Conservation (phyloP, 371 early-diverging fungal genomes). For the Cokeromyces recurvatus region DNA sequence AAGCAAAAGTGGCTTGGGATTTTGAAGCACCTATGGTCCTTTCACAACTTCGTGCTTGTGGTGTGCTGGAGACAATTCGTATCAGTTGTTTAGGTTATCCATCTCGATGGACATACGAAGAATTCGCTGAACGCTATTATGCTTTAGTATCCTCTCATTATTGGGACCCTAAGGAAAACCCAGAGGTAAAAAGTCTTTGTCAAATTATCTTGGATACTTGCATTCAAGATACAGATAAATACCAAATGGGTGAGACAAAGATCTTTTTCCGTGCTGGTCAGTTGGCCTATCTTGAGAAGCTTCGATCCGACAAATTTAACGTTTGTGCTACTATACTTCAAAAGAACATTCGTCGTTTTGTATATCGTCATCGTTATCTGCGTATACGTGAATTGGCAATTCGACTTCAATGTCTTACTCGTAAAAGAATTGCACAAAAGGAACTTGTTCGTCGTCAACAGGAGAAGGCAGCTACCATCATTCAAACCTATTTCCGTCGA, state of each 20-base stretch:
- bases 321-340: conserved; percentile 82
- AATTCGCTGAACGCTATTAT: conserved; percentile 92
- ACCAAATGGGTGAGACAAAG: conserved; percentile 94
- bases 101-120: conserved; percentile 82
- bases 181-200: conserved; percentile 49
- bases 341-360: conserved; percentile 77
- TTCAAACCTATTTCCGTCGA: conserved; percentile 72
- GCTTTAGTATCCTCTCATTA: conserved; percentile 68
- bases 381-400: conserved; percentile 51
- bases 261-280: conserved; percentile 98
- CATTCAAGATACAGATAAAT: conserved; percentile 78
- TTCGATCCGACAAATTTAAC: conserved; percentile 74
- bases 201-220: conserved; percentile 61
- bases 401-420: conserved; percentile 54
- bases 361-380: conserved; percentile 64
- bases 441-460: conserved; percentile 49
- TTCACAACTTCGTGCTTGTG: conserved; percentile 96
- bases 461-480: conserved; percentile 65
- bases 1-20: conserved; percentile 80
- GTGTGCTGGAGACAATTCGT: conserved; percentile 99
- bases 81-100: conserved; percentile 99
- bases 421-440: conserved; percentile 57
- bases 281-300: conserved; percentile 89
- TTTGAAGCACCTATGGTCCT: conserved; percentile 93
- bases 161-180: conserved; percentile 53